phyloP scores from a whole-genome alignment of 2,329 filamentous ascomycete species.

The Calonectria honghensis region DNA sequence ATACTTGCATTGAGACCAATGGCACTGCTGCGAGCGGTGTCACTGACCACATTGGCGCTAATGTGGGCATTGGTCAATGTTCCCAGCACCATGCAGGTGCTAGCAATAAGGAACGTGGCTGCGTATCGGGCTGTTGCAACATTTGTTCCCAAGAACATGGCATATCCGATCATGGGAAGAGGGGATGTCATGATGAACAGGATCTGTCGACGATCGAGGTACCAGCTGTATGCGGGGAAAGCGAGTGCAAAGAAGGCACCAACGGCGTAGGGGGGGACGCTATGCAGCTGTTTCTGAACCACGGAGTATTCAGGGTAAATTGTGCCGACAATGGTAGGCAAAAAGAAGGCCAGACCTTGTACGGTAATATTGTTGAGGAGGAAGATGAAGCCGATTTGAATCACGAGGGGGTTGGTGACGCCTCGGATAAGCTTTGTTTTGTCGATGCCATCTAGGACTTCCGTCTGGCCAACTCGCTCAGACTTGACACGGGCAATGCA shows the following conservation, averaged over 20 bases:
- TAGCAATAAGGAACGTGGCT: conserved; percentile 78
- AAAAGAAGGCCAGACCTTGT: conserved; percentile 80
- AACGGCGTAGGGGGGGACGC: conserved; percentile 79
- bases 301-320: conserved; percentile 76
- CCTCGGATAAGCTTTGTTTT: conserved; percentile 74
- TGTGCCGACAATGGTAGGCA: conserved; percentile 77
- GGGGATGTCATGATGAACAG: conserved; percentile 74
- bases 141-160: conserved; percentile 76
- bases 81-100: conserved; percentile 76
- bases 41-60: conserved; percentile 79
- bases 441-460: conserved; percentile 78
- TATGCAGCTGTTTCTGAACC: conserved; percentile 78
- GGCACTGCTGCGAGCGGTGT: conserved; percentile 77
- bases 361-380: conserved; percentile 80
- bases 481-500: conserved; percentile 76
- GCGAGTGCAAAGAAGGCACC: conserved; percentile 77
- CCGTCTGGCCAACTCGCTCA: conserved; percentile 75
- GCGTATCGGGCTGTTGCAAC: conserved; percentile 72
- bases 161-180: conserved; percentile 77
- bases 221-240: conserved; percentile 75
- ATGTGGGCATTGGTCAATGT: conserved; percentile 78
- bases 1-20: conserved; percentile 67
- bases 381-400: conserved; percentile 75
- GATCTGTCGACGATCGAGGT: conserved; percentile 71
- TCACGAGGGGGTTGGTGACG: conserved; percentile 75